These are phyloP conservation scores for Fusarium drepaniforme DNA, from an alignment of 2,329 filamentous ascomycete genomes.

Conservation along the genomic window DNA sequence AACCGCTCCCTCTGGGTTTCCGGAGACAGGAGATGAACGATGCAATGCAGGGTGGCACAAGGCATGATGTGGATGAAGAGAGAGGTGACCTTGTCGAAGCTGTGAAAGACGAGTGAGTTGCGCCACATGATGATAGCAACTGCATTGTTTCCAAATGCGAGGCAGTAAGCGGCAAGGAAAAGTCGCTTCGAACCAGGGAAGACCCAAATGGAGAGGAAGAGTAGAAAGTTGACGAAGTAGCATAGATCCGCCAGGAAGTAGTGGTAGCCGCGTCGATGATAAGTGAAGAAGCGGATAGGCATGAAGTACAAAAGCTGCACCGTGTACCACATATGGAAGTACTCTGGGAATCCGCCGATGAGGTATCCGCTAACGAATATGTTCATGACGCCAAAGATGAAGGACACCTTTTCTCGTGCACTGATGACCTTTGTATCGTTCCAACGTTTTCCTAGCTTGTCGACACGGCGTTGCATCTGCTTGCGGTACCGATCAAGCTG, in stretches of 20 bases:
- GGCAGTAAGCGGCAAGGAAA: conserved; percentile 91
- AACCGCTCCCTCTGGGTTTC: conserved; percentile 77
- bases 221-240: conserved; percentile 95
- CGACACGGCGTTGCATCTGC: conserved; percentile 90
- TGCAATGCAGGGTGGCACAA: conserved; percentile 90
- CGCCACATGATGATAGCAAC: conserved; percentile 99
- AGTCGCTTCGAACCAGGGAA: conserved; percentile 92
- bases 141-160: conserved; percentile 96
- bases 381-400: conserved; percentile 96
- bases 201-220: conserved; percentile 86
- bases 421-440: conserved; percentile 91
- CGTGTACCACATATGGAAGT: conserved; percentile 95
- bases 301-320: conserved; percentile 92
- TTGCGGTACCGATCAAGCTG: conserved; percentile 91
- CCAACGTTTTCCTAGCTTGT: conserved; percentile 87
- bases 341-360: conserved; percentile 85
- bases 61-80: conserved; percentile 99
- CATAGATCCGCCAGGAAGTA: conserved; percentile 98
- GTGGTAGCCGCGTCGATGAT: conserved; percentile 91
- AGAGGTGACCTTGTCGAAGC: conserved; percentile 96
- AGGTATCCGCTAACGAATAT: conserved; percentile 97
- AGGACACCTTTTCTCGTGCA: conserved; percentile 91
- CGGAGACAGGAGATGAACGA: conserved; percentile 83
- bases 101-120: conserved; percentile 98
- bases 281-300: conserved; percentile 93